Conservation (phyloP, 805 yeast species). For the Lipomyces mesembrius region DNA sequence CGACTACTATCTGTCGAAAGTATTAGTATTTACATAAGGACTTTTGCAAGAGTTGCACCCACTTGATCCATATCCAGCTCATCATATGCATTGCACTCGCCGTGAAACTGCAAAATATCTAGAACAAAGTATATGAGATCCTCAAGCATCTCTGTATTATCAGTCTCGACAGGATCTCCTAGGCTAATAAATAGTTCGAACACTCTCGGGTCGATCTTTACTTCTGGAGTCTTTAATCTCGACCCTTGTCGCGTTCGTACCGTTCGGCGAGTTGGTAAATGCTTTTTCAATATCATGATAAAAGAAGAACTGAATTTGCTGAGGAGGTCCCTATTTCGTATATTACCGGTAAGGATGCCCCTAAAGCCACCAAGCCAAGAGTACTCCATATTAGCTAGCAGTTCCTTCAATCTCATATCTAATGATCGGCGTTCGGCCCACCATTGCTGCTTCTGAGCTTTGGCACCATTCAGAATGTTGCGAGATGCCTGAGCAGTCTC, state of each 20-base stretch:
- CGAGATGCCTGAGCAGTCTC: slow-evolving; percentile 45
- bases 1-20: slow-evolving; percentile 50
- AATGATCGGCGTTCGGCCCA: slow-evolving; percentile 71
- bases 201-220: slow-evolving; percentile 53
- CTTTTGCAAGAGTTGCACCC: neutral
- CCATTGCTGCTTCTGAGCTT: slow-evolving; percentile 71
- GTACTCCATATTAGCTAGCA: slow-evolving; percentile 63
- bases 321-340: slow-evolving; percentile 42
- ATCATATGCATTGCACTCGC: slow-evolving; percentile 67
- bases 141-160: slow-evolving; percentile 54
- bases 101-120: slow-evolving; percentile 64
- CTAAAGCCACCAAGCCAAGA: slow-evolving; percentile 80
- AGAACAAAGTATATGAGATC: slow-evolving; percentile 67
- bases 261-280: slow-evolving; percentile 55
- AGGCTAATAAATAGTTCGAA: slow-evolving; percentile 57
- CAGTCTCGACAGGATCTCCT: slow-evolving; percentile 47
- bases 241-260: slow-evolving; percentile 38
- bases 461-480: slow-evolving; percentile 17
- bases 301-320: slow-evolving; percentile 49
- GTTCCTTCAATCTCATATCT: slow-evolving; percentile 58
- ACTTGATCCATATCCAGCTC: slow-evolving; percentile 61
- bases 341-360: slow-evolving; percentile 58
- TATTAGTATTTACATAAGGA: neutral
- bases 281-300: slow-evolving; percentile 50
- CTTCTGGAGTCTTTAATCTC: slow-evolving; percentile 16